Base-by-base conservation (phyloP, 805 yeast genomes). In the Candida piceae region DNA sequence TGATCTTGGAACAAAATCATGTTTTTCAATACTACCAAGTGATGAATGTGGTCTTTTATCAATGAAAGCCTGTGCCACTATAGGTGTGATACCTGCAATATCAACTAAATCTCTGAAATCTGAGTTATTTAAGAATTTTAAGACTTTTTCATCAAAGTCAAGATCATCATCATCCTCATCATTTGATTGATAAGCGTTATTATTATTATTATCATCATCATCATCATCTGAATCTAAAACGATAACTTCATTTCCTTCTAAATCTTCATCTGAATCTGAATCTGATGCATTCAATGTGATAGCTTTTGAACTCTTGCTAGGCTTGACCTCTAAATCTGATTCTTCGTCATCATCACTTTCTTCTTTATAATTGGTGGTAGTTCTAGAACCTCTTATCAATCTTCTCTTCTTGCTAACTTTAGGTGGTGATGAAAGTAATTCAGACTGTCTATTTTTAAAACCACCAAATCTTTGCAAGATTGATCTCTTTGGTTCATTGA, bases 111-210 rank as follows among this genome's bases (percentile, higher is more conserved):
- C 96, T 38, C 78, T 75, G 2, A 66, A 67, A 12, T 84, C 74
- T 1, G 95, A 90, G 10, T 76, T 73, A 59, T 93, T 93, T 45
- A 90, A 67, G 49, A 93, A 88, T 31, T 78, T 74, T 32, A 89
- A 62, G 18, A 87, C 75, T 41, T 85, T 78, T 12, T 67, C 67
- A 50, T 82, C 89, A 45, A 82, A 78, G 45, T 63, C 60, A 19
- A 42, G 25, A 29, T 42, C 48, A 2, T 40, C 40, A 17, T 54
- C 53, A 32, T 60, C 66, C 29, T 54, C 60, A 27, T 54, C 64
- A 16, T 55, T 60, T 15, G 60, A 60, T 10, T 48, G 59, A 50
- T 34, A 45, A 5, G 55, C 58, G 16, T 46, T 53, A 22, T 57
- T 61, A 35, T 63, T 67, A 26, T 58, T 69, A 17, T 65, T 73